Evolutionary conservation across 1,139 yeast species (phyloP).

Genomic region (Diutina siamensis): DNA sequence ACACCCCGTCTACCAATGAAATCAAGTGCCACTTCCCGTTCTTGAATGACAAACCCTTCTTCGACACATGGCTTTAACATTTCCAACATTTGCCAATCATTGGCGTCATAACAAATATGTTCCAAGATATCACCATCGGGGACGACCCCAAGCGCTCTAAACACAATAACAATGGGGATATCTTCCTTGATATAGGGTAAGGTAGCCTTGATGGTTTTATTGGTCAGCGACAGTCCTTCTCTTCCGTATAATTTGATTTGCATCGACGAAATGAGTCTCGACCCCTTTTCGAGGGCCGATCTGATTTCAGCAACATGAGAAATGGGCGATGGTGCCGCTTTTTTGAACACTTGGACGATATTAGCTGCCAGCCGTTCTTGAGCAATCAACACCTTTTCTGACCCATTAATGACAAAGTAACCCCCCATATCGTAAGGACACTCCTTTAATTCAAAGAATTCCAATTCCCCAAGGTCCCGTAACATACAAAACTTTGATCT

Average conservation of each 20-base stretch:
- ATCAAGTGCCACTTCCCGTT: slow-evolving; percentile 94
- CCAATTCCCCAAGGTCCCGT: slow-evolving; percentile 87
- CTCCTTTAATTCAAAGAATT: slow-evolving; percentile 88
- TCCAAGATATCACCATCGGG: slow-evolving; percentile 98
- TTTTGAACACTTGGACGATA: slow-evolving; percentile 95
- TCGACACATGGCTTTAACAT: slow-evolving; percentile 98
- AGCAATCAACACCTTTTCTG: slow-evolving; percentile 95
- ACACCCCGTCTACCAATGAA: slow-evolving; percentile 98
- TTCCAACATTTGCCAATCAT: slow-evolving; percentile 99
- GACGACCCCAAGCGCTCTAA: slow-evolving; percentile 95
- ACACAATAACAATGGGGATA: slow-evolving; percentile 91
- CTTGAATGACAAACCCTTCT: slow-evolving; percentile 97
- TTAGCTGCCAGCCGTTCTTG: slow-evolving; percentile 98
- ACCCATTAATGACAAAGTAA: slow-evolving; percentile 93
- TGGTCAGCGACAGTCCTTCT: slow-evolving; percentile 61
- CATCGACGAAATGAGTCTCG: slow-evolving; percentile 85
- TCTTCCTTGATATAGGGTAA: slow-evolving; percentile 94
- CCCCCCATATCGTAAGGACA: slow-evolving; percentile 99
- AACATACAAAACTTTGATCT: slow-evolving; percentile 93
- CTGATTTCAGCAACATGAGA: slow-evolving; percentile 95
- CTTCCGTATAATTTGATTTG: slow-evolving; percentile 88
- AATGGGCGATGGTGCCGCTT: slow-evolving; percentile 94
- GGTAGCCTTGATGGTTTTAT: slow-evolving; percentile 86
- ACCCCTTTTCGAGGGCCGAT: slow-evolving; percentile 93
- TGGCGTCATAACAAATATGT: slow-evolving; percentile 94